A percentile compares a stretch with the other conserved stretches of the same genome.
These are phyloP conservation scores for Sphaerulina populicola DNA, from an alignment of 2,329 filamentous ascomycete species.

Conservation along the genomic window DNA sequence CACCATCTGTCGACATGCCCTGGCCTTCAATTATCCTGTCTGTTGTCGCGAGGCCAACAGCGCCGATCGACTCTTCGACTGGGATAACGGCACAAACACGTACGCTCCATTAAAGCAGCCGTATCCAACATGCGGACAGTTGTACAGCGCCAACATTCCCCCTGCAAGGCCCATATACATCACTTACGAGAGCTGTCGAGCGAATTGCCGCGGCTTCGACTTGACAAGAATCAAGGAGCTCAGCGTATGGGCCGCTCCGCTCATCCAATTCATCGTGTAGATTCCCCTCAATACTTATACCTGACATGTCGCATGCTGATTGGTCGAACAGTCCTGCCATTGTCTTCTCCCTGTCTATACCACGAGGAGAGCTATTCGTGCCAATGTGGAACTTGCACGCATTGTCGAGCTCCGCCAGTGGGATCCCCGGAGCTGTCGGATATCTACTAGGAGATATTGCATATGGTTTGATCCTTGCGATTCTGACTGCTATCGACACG, in stretches of 20 bases:
- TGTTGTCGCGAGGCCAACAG: neutral
- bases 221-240: constrained; percentile 1
- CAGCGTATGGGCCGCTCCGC: constrained; percentile 3
- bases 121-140: constrained; percentile 2
- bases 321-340: neutral
- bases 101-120: neutral
- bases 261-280: constrained; percentile 4
- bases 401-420: neutral
- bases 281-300: neutral
- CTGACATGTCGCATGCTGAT: neutral
- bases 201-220: constrained; percentile 2
- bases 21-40: neutral
- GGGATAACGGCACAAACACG: neutral
- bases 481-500: constrained; percentile 3
- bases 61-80: neutral
- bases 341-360: constrained; percentile 4
- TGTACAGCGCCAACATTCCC: neutral
- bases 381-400: neutral
- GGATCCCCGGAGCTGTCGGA: neutral
- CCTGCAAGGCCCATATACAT: constrained; percentile 5
- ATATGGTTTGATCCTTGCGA: neutral
- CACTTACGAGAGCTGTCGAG: neutral
- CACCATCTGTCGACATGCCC: neutral
- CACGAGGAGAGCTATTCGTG: constrained; percentile 3
- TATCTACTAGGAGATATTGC: neutral